Percentiles rank a stretch among this genome's conserved stretches.
Evolutionary conservation across 371 early-diverging fungal species (phyloP).

Genomic region (Coelomomyces lativittatus): DNA sequence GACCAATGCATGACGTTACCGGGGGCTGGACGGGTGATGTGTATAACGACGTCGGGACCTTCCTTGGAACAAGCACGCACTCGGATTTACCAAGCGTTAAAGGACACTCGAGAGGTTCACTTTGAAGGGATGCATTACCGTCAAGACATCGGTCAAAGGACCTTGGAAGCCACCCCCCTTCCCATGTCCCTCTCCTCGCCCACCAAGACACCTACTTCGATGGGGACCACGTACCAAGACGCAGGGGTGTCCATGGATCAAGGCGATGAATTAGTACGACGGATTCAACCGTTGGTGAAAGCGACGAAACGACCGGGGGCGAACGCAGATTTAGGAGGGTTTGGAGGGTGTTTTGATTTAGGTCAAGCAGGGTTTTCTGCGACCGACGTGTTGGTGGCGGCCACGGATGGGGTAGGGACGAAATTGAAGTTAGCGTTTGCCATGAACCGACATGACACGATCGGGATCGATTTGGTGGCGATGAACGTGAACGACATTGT

Average conservation of each 20-base stretch:
- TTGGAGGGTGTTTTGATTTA: constrained; percentile 90
- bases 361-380: constrained; percentile 52
- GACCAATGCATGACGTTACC: constrained; percentile 49
- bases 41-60: constrained; percentile 62
- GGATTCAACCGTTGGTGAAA: constrained; percentile 83
- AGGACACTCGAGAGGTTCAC: constrained; percentile 38
- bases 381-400: constrained; percentile 70
- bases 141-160: constrained; percentile 75
- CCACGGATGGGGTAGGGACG: constrained; percentile 96
- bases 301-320: constrained; percentile 74
- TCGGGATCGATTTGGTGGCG: constrained; percentile 88
- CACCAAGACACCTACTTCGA: constrained; percentile 13
- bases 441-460: constrained; percentile 65
- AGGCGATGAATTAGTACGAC: constrained; percentile 79
- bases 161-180: no score
- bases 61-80: constrained; percentile 56
- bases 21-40: constrained; percentile 85
- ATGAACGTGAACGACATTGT: constrained; percentile 96
- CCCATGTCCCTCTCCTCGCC: no score
- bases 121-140: constrained; percentile 75
- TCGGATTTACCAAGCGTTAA: constrained; percentile 50
- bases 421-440: constrained; percentile 87
- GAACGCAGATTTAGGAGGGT: constrained; percentile 91
- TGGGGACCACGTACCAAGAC: constrained; percentile 59
- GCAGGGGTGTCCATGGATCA: constrained; percentile 91